A percentile compares a stretch with the other conserved stretches of the same genome.
Conservation (phyloP, 306 rosid species). For the Fagus crenata region DNA sequence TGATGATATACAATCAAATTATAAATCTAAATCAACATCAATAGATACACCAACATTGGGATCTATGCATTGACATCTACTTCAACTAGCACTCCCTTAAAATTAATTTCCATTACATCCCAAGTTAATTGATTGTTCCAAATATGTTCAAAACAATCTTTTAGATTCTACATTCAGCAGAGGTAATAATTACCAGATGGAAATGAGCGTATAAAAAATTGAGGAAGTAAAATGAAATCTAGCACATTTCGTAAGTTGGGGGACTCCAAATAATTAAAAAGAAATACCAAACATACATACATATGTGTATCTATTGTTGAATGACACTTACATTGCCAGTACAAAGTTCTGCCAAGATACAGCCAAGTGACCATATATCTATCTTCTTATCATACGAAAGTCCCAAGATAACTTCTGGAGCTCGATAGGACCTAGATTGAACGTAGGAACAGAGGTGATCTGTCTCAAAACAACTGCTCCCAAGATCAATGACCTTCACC, state of each 20-base stretch:
- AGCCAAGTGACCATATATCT: constrained; percentile 99
- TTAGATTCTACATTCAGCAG: too few relatives aligned
- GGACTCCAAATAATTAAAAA: neutral
- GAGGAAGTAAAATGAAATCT: neutral
- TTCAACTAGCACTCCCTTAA: neutral
- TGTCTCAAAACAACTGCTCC: constrained; percentile 98
- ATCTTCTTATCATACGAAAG: constrained; percentile 95
- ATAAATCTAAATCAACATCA: neutral
- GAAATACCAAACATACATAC: neutral
- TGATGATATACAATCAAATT: neutral
- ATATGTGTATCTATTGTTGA: neutral
- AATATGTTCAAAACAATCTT: neutral
- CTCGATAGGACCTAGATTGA: constrained; percentile 99
- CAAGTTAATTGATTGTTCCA: neutral
- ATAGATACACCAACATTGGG: neutral
- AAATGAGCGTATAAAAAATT: neutral
- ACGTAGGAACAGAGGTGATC: constrained; percentile 99
- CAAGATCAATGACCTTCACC: constrained; percentile 99
- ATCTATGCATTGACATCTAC: neutral
- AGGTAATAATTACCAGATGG: neutral
- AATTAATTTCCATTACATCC: neutral
- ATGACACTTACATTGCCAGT: constrained; percentile 86
- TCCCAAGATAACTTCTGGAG: constrained; percentile 99
- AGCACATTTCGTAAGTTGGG: neutral
- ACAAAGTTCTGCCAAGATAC: constrained; percentile 97